phyloP scores from a whole-genome alignment of 2,329 filamentous ascomycete species.

The Aspergillus calidoustus region DNA sequence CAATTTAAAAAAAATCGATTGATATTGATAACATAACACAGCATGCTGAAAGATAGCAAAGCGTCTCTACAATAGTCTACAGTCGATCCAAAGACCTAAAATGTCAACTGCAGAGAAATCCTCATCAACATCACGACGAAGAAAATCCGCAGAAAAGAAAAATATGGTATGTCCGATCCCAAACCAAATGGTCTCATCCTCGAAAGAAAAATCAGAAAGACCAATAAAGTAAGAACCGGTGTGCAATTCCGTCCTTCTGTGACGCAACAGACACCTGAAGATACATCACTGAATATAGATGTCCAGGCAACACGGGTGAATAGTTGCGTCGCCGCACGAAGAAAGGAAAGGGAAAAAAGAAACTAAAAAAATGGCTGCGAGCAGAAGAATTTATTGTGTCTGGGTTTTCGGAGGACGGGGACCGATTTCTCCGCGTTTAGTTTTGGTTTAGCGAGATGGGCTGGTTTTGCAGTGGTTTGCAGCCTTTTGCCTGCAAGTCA shows the following conservation, averaged over 20 bases:
- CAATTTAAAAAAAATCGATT: background rate
- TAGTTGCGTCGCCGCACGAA: conserved; percentile 80
- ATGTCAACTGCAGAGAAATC: background rate
- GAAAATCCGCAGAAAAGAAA: conserved; percentile 11
- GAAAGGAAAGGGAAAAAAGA: conserved; percentile 61
- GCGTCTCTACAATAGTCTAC: too few relatives aligned
- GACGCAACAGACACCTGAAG: conserved; percentile 77
- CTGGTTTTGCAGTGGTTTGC: background rate
- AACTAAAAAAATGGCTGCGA: conserved; percentile 14
- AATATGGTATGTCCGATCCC: conserved; percentile 60
- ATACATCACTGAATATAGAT: conserved; percentile 56
- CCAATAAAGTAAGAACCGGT: conserved; percentile 59
- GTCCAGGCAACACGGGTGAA: conserved; percentile 82
- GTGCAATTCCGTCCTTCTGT: conserved; percentile 82
- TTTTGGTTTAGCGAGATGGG: background rate
- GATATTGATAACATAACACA: background rate
- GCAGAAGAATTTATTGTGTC: conserved; percentile 30
- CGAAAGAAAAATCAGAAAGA: conserved; percentile 48
- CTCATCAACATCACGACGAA: conserved; percentile 5
- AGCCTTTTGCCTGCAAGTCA: conserved; percentile 7
- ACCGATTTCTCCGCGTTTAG: conserved; percentile 18
- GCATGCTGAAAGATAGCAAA: too few relatives aligned
- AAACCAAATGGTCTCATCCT: conserved; percentile 53
- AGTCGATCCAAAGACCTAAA: too few relatives aligned
- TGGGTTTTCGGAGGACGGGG: conserved; percentile 21